phyloP scores from a whole-genome alignment of 352 stramenopile species.

The Phytophthora tentaculata region DNA sequence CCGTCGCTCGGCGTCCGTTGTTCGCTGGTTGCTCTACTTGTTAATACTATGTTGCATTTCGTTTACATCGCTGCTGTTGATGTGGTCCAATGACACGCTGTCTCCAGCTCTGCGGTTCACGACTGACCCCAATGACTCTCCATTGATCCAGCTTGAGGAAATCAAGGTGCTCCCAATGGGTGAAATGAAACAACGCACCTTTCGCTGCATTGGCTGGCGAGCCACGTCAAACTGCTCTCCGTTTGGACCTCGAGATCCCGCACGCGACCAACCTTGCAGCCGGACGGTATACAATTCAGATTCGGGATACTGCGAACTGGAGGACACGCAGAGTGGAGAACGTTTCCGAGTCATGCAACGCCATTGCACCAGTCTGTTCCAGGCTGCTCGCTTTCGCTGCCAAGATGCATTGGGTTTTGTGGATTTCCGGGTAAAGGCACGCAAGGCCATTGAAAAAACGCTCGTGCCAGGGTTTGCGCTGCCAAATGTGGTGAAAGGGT shows the following conservation, averaged over 20 bases:
- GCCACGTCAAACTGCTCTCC: conserved; percentile 27
- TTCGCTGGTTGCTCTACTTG: conserved; percentile 20
- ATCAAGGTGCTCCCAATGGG: conserved; percentile 22
- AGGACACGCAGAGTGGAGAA: conserved; percentile 30
- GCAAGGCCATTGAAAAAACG: conserved; percentile 20
- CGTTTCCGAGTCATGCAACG: conserved; percentile 38
- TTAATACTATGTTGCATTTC: conserved; percentile 13
- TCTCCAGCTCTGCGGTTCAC: conserved; percentile 4
- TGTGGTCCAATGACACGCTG: conserved; percentile 18
- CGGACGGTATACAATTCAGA: conserved; percentile 21
- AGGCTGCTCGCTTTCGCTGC: conserved; percentile 37
- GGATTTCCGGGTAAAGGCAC: conserved; percentile 29
- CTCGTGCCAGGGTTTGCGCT: conserved; percentile 24
- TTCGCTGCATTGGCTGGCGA: conserved; percentile 34
- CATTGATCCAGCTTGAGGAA: not conserved
- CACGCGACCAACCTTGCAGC: conserved; percentile 19
- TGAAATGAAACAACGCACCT: conserved; percentile 7
- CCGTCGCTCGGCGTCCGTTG: not conserved
- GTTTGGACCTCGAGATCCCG: conserved; percentile 17
- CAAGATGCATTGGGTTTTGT: conserved; percentile 45
- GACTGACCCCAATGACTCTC: not conserved
- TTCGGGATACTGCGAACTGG: conserved; percentile 52
- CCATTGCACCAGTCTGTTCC: conserved; percentile 35
- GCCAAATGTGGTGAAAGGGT: conserved; percentile 15
- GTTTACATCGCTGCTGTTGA: conserved; percentile 18